Evolutionary conservation across 176 grass and related monocot species (phyloP), one percentile per base, ranked within the genome.

Genomic region (Oryza meyeriana): DNA sequence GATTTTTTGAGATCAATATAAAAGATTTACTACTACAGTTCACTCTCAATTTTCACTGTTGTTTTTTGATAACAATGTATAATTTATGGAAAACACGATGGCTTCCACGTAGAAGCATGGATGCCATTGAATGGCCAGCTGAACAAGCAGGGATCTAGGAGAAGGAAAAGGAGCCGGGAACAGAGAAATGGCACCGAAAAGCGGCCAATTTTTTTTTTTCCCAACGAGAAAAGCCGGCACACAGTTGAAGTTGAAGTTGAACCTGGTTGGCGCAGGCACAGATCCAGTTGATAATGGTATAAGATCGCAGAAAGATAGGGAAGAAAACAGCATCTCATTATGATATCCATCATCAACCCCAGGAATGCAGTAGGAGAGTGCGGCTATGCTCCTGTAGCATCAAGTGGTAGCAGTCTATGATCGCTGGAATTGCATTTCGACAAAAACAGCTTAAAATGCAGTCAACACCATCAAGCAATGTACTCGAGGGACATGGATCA

Each of bases 291-390:
- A 72, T 66, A 55, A 85, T 77, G 64, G 34, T 4, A 6, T 31
- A 22, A 52, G 77, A 81, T 85, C 77, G 34, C 52, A 28, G 29
- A 18, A 25, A 74, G 75, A 59, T 29, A 47, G 40, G 3, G 24
- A 17, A 64, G 36, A 16, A 26, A 24, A 18, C 25, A 13, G 32
- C 78, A 85, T 81, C 87, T 85, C 83, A 81, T 81, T 36, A 81
- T 85, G 66, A 77, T 40, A 77, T 40, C 82, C 18, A 35, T 29
- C 27, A 79, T 83, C 75, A 14, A 65, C 73, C 44, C 65, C 25
- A 71, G 55, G 72, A 78, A 72, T 72, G 25, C 41, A 55, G 80
- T 55, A 55, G 80, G 25, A n/a, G 47, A 18, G 48, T 18, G 7
- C 10, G 8, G 24, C 3, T 47, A 3, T 12, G 52, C 66, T 78